Base-by-base conservation (phyloP, 768 basidiomycete genomes). In the Albatrellus ellisii region DNA sequence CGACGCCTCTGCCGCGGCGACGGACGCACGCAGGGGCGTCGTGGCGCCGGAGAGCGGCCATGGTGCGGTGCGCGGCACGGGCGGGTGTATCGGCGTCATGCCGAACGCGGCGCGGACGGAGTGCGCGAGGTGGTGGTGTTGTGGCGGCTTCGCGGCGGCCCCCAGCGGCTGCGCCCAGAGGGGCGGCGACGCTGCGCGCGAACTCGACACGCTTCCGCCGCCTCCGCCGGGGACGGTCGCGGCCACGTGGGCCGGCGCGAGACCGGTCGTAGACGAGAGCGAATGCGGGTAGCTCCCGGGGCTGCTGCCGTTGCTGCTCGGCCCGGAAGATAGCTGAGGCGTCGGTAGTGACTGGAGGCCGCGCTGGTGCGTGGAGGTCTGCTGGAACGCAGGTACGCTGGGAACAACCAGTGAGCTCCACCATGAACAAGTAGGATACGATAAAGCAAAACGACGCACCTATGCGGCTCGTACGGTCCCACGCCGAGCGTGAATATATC, bases 81-180 rank as follows among this genome's bases (percentile, higher is more conserved):
- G 53, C 32, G 56, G 52, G 45, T 71, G 70, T 28, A 89, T 87
- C 0, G 86, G 87, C 5, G 89, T 90, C 85, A 91, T 92, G 3
- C 84, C 87, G 49, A 95, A 95, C 36, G 89, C 90, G 25, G 79
- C 68, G 28, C 85, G 77, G 18, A 94, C 81, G 0, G 81, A 85
- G 54, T 87, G 83, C 4, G 84, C 86, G 27, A 92, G 72, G 54
- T 84, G 77, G 45, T 74, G 70, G 45, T 77, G 72, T 28, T 62
- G 63, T 22, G 57, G 50, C 25, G 50, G 18, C 55, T 9, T 42
- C 45, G 44, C 48, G 54, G 36, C 40, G 33, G 39, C 44, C 31
- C 22, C 44, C 21, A 38, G 42, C 6, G 43, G 48, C 34, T 50
- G 42, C 32, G 44, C 31, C 24, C 60, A 51, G 37, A 51, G 29